phyloP scores from a whole-genome alignment of 805 yeast species.

The Yarrowia alimentaria region DNA sequence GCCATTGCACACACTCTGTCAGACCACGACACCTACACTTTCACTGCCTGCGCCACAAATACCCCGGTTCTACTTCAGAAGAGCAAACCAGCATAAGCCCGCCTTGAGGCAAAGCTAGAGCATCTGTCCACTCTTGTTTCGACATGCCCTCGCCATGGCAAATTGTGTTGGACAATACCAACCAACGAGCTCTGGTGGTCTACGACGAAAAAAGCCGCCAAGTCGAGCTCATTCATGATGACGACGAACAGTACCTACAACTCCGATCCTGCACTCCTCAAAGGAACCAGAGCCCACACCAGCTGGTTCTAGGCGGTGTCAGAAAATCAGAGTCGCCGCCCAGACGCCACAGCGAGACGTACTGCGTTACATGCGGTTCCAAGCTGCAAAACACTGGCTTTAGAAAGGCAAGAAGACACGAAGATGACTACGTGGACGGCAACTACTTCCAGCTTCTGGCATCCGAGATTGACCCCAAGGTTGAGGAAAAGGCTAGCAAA shows the following conservation, averaged over 20 bases:
- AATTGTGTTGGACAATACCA: conserved; percentile 21
- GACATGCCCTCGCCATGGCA: too few species aligned
- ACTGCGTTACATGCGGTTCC: conserved; percentile 15
- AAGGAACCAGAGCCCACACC: conserved; percentile 13
- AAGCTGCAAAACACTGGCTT: conserved; percentile 7
- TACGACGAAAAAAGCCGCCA: conserved; percentile 10
- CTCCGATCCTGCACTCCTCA: conserved; percentile 12
- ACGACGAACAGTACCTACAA: conserved; percentile 16
- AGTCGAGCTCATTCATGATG: conserved; percentile 15
- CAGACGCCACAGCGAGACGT: conserved; percentile 7
- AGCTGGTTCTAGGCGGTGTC: conserved; percentile 2
- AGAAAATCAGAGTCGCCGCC: conserved; percentile 3
- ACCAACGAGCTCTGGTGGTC: conserved; percentile 19
- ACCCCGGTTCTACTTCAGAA: too few species aligned
- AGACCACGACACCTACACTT: too few species aligned
- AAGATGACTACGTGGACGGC: conserved; percentile 8
- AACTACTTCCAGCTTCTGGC: conserved; percentile 22
- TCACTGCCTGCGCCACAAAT: too few species aligned
- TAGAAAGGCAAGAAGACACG: neutral
- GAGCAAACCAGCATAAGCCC: too few species aligned
- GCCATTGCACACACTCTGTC: too few species aligned
- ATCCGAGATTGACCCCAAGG: neutral
- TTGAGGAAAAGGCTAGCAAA: neutral
- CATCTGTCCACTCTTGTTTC: too few species aligned
- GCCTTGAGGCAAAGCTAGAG: too few species aligned